Percentiles rank a stretch among this genome's conserved stretches.
Evolutionary conservation across 192 early-diverging fungal species (phyloP).

Genomic region (Borealophlyctis nickersoniae): DNA sequence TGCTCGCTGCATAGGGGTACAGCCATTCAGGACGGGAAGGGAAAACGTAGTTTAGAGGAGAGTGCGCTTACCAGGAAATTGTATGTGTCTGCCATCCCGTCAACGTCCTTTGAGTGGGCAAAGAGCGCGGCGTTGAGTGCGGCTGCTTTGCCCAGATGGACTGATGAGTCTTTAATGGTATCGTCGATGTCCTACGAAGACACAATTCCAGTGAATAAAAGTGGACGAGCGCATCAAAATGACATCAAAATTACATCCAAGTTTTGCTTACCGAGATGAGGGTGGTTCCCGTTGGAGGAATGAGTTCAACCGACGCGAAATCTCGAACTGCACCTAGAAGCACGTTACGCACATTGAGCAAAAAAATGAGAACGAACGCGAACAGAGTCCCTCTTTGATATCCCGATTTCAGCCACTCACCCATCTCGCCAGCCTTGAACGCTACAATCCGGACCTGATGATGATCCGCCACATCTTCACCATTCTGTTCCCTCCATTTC

Average conservation of each 20-base stretch:
- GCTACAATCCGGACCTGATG: conserved; percentile 36
- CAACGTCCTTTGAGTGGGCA: conserved; percentile 59
- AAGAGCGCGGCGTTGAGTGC: conserved; percentile 65
- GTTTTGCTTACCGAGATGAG: conserved; percentile 63
- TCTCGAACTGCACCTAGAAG: conserved; percentile 28
- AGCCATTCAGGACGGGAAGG: too few relatives aligned
- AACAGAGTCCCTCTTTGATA: background rate
- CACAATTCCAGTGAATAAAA: too few relatives aligned
- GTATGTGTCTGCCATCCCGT: conserved; percentile 80
- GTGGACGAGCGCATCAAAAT: too few relatives aligned
- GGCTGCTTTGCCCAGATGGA: conserved; percentile 64
- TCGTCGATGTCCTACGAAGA: conserved; percentile 63
- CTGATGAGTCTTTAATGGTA: conserved; percentile 83
- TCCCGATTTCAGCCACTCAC: background rate
- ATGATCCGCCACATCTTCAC: conserved; percentile 7
- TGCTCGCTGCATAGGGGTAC: conserved; percentile 16
- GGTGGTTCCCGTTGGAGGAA: conserved; percentile 69
- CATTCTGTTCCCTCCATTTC: conserved; percentile 34
- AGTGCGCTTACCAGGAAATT: conserved; percentile 46
- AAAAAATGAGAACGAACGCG: background rate
- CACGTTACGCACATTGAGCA: conserved; percentile 19
- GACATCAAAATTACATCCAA: too few relatives aligned
- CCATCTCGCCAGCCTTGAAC: conserved; percentile 25
- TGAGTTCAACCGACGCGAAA: conserved; percentile 52
- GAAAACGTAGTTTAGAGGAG: too few relatives aligned